Conservation (phyloP, 2,329 filamentous ascomycete species). For the Xylaria sp. region DNA sequence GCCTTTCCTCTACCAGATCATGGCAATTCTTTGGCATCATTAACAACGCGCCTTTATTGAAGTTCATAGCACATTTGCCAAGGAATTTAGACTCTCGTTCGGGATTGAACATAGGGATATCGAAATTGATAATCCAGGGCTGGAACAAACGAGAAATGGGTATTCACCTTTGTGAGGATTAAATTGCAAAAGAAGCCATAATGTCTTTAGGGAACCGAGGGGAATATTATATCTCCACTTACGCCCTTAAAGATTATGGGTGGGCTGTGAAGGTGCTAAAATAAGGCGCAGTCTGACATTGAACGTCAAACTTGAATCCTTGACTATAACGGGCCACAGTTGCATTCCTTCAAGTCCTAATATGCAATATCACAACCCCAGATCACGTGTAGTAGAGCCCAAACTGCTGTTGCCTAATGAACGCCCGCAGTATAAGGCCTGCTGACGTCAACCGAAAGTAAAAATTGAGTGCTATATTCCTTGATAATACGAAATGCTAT, state of each 20-base stretch:
- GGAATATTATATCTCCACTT: not conserved
- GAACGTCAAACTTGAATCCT: not conserved
- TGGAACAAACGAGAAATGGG: not conserved
- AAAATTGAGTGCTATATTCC: not conserved
- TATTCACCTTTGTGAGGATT: not conserved
- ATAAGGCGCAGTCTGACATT: not conserved
- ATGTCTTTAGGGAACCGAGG: not conserved
- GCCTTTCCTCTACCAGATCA: not conserved
- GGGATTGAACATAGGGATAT: no score
- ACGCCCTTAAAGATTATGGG: not conserved
- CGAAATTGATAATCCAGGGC: not conserved
- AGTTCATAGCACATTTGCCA: not conserved
- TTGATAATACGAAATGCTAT: not conserved
- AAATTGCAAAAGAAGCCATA: not conserved
- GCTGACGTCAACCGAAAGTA: conserved; percentile 15
- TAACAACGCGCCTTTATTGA: conserved; percentile 6
- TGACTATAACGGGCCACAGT: not conserved
- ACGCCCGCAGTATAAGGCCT: not conserved
- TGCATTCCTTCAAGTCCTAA: not conserved
- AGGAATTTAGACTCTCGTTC: no score
- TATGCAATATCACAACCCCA: not conserved
- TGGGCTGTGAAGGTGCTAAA: not conserved
- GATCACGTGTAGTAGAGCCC: not conserved
- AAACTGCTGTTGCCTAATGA: conserved; percentile 20
- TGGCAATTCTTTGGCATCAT: no score